Evolutionary conservation across 2,329 filamentous ascomycete genomes (phyloP), one percentile per base, ranked within the genome.

Genomic region (Paecilomyces fulvus): DNA sequence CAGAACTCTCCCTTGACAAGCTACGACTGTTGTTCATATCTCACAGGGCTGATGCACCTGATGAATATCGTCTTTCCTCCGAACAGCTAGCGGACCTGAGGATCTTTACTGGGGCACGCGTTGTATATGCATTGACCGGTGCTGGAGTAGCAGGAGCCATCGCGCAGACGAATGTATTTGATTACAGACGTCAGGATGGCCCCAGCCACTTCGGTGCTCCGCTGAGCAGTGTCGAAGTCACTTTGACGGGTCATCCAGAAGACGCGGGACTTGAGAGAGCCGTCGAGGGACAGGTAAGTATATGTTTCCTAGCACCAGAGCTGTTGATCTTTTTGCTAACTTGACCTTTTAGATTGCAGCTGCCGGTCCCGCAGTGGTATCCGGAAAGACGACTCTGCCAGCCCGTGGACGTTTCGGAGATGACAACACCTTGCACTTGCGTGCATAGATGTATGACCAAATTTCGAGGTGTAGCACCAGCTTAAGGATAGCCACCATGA

Each of bases 111-210:
- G 83, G 87, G 28, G 87, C 90, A 1, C 84, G 90, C 53, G 79
- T 96, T 56, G 80, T 95, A 53, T 96, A 97, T 71, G 92, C 91
- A 2, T 79, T 99, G 55, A 88, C 90, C 17, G 85, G 88, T 0
- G 79, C 90, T 23, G 83, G 84, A 59, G 89, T 97, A n/a, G 92
- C 92, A 1, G 94, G 94, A 37, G 87, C 92, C 0, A 83, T 95
- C n/a, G 79, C 87, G 1, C 92, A 97, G 75, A 95, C 89, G 7
- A 86, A 89, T 59, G 80, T 92, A 43, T 95, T 89, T 67, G 92
- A 97, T 70, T 97, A 97, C 71, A 80, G 92, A 52, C 73, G 73
- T 33, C 70, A 73, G 17, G 60, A 62, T 11, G 73, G 73, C 49
- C 74, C 76, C 50, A 78, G 73, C 57, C 91, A 95, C 70, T 96